Percentiles rank a stretch among this genome's conserved stretches.
These are phyloP conservation scores for Cyclotella atomus DNA, from an alignment of 108 stramenopile genomes.

Conservation along the genomic window DNA sequence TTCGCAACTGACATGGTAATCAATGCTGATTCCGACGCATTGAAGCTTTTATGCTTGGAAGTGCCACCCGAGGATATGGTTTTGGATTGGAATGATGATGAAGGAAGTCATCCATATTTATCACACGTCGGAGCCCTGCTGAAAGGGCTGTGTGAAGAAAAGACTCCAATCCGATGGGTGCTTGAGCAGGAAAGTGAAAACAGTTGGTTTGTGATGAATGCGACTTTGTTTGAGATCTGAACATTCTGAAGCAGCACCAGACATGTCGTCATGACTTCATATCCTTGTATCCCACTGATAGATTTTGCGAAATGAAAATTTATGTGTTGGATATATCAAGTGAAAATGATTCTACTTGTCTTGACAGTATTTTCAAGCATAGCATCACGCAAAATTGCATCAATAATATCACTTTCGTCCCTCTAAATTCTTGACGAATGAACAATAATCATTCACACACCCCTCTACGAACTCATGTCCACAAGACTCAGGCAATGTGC, in stretches of 20 bases:
- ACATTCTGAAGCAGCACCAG: not conserved
- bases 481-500: slow-evolving; percentile 47
- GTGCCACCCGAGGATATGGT: slow-evolving; percentile 45
- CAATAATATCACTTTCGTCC: not conserved
- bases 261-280: not conserved
- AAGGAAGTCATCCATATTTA: slow-evolving; percentile 28
- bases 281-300: no score
- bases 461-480: slow-evolving; percentile 44
- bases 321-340: no score
- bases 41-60: slow-evolving; percentile 45
- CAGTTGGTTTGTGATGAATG: slow-evolving; percentile 47
- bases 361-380: no score
- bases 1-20: slow-evolving; percentile 32
- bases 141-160: slow-evolving; percentile 33
- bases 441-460: slow-evolving; percentile 33
- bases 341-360: no score
- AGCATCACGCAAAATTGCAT: no score
- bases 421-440: slow-evolving; percentile 21
- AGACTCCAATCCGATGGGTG: slow-evolving; percentile 37
- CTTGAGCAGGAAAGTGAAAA: slow-evolving; percentile 48
- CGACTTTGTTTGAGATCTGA: slow-evolving; percentile 42
- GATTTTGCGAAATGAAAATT: no score
- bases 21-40: slow-evolving; percentile 34
- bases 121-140: slow-evolving; percentile 33
- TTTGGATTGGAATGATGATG: slow-evolving; percentile 1